A percentile compares a stretch with the other conserved stretches of the same genome.
Conservation (phyloP, 495 filamentous ascomycete species). For the Trichoderma asperelloides region DNA sequence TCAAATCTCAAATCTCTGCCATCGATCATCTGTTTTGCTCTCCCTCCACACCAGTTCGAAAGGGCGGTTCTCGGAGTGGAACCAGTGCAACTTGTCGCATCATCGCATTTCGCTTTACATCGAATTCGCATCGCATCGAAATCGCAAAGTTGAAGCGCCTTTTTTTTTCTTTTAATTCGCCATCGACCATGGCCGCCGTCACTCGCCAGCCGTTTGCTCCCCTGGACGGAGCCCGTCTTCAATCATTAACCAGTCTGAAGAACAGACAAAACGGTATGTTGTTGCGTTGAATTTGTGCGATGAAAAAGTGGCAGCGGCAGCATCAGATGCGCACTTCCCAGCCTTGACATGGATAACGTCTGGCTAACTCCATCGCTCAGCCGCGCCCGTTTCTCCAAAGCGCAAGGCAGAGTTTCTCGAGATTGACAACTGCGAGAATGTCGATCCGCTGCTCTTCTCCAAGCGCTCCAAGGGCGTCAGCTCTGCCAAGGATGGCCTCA, state of each 20-base stretch:
- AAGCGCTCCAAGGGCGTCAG: slow-evolving; percentile 61
- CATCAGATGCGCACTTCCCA: no score
- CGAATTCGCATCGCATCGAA: neutral
- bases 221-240: slow-evolving; percentile 42
- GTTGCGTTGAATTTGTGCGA: neutral
- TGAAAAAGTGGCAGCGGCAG: neutral
- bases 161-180: neutral
- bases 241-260: slow-evolving; percentile 48
- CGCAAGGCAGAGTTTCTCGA: slow-evolving; percentile 39
- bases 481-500: slow-evolving; percentile 38
- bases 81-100: slow-evolving; percentile 15
- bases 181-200: slow-evolving; percentile 32
- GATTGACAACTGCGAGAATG: slow-evolving; percentile 65
- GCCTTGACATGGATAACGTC: neutral
- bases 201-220: slow-evolving; percentile 51
- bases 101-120: neutral
- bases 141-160: neutral
- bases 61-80: neutral
- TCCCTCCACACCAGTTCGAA: no score
- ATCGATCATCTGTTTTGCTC: slow-evolving; percentile 12
- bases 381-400: slow-evolving; percentile 26
- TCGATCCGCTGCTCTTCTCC: slow-evolving; percentile 62
- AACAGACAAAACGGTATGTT: slow-evolving; percentile 57
- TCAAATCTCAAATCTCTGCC: neutral
- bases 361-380: slow-evolving; percentile 11